Percentiles rank a stretch among this genome's conserved stretches.
Conservation (phyloP, 2,329 filamentous ascomycete genomes). For the Elsinoe fawcettii region DNA sequence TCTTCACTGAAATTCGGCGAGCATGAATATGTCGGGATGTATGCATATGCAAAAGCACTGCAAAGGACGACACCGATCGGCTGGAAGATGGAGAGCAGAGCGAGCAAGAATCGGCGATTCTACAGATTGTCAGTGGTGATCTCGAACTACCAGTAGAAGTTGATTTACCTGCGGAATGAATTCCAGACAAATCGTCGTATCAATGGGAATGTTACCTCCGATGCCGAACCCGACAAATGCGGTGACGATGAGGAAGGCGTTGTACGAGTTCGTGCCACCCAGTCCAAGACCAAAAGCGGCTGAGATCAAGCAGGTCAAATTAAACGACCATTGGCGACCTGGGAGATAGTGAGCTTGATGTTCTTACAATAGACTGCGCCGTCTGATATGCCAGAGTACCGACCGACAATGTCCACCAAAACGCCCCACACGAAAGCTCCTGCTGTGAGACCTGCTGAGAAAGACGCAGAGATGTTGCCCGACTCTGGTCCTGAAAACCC, state of each 20-base stretch:
- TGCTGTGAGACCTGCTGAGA: conserved; percentile 47
- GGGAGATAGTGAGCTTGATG: conserved; percentile 12
- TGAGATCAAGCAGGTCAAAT: conserved; percentile 49
- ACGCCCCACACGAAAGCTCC: conserved; percentile 52
- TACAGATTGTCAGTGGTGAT: conserved; percentile 18
- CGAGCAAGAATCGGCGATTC: conserved; percentile 46
- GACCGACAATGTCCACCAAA: conserved; percentile 46
- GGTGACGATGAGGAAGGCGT: conserved; percentile 45
- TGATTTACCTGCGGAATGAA: conserved; percentile 39
- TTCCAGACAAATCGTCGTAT: conserved; percentile 49
- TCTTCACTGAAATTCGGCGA: conserved; percentile 42
- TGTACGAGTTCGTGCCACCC: conserved; percentile 44
- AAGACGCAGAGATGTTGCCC: conserved; percentile 49
- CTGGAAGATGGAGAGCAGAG: conserved; percentile 48
- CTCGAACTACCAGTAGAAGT: conserved; percentile 9
- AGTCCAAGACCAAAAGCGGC: conserved; percentile 48
- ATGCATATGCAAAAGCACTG: conserved; percentile 46
- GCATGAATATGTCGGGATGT: conserved; percentile 46
- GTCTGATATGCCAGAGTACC: conserved; percentile 19
- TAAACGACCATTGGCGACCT: conserved; percentile 50
- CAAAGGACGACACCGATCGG: conserved; percentile 48
- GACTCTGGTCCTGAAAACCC: conserved; percentile 40
- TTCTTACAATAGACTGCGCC: background rate
- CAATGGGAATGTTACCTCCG: conserved; percentile 50
- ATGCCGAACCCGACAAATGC: conserved; percentile 44